Conservation (phyloP, 768 basidiomycete species). For the Gyrodon lividus region DNA sequence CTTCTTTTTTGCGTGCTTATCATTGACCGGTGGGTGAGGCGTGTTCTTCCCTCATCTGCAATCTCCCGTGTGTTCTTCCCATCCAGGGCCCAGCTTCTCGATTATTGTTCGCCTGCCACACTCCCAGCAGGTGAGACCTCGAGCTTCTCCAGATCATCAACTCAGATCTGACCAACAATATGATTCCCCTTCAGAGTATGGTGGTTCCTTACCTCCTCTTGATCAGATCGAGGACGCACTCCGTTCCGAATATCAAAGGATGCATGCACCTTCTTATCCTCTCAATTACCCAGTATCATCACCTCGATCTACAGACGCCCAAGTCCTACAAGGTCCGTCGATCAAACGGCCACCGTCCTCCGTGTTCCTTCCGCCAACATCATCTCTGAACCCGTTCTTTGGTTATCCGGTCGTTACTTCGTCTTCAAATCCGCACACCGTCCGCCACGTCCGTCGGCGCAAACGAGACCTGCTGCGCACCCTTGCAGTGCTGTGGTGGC, state of each 20-base stretch:
- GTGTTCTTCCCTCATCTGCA: constrained; percentile 57
- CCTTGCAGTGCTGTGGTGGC: constrained; percentile 63
- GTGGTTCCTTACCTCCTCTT: constrained; percentile 57
- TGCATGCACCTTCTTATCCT: constrained; percentile 1
- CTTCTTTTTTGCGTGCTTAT: constrained; percentile 5
- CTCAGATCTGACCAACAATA: constrained; percentile 14
- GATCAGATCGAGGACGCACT: constrained; percentile 52
- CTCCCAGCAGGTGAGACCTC: constrained; percentile 49
- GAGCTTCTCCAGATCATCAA: neutral
- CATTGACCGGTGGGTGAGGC: constrained; percentile 38
- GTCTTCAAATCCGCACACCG: constrained; percentile 35
- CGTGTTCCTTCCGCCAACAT: constrained; percentile 48
- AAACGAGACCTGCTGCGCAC: constrained; percentile 68
- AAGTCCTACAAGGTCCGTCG: neutral
- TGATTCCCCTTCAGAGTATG: constrained; percentile 54
- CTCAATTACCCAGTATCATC: neutral
- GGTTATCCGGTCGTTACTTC: constrained; percentile 57
- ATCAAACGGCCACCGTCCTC: constrained; percentile 8
- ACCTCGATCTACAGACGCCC: neutral
- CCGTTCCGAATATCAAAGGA: constrained; percentile 7
- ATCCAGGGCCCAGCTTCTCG: constrained; percentile 50
- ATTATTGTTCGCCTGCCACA: constrained; percentile 48
- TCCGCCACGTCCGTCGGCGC: constrained; percentile 63
- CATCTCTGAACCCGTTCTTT: constrained; percentile 69
- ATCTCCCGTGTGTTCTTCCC: constrained; percentile 68